Evolutionary conservation across 257 asterid genomes (phyloP).

Genomic region (Knoxia roxburghii): DNA sequence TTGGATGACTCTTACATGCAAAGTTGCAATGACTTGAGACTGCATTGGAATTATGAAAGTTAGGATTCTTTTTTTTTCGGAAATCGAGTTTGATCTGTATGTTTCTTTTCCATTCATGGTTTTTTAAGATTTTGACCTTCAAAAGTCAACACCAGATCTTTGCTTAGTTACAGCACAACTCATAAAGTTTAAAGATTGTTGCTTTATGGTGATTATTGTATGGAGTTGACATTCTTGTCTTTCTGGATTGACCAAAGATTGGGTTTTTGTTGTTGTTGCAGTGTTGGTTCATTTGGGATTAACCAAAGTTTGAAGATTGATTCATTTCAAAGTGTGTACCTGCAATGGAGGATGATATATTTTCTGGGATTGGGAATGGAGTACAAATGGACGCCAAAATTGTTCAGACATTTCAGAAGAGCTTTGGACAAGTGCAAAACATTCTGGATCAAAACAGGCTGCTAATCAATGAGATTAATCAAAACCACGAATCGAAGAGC

Average conservation of each 20-base stretch:
- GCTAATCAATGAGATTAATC: constrained; percentile 38
- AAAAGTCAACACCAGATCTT: constrained; percentile 15
- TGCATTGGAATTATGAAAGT: neutral
- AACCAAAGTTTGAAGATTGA: neutral
- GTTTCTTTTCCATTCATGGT: neutral
- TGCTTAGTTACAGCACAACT: constrained; percentile 20
- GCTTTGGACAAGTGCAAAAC: constrained; percentile 35
- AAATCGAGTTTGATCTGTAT: neutral
- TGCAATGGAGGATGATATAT: constrained; percentile 36
- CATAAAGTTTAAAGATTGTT: neutral
- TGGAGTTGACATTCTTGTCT: constrained; percentile 11
- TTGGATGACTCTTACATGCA: neutral
- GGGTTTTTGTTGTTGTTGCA: constrained; percentile 24
- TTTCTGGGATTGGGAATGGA: constrained; percentile 24
- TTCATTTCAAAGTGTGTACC: neutral
- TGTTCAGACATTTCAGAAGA: constrained; percentile 35
- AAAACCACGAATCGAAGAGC: constrained; percentile 38
- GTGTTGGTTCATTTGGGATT: too few relatives aligned
- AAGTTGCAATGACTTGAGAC: too few relatives aligned
- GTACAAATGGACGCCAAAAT: constrained; percentile 27
- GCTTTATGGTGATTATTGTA: constrained; percentile 2
- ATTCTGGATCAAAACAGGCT: constrained; percentile 41
- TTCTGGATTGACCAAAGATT: constrained; percentile 8
- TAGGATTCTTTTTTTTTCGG: neutral
- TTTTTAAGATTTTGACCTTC: constrained; percentile 5